Base-by-base conservation (phyloP, 1,284 basidiomycete species). In the Puccinia coronata region DNA sequence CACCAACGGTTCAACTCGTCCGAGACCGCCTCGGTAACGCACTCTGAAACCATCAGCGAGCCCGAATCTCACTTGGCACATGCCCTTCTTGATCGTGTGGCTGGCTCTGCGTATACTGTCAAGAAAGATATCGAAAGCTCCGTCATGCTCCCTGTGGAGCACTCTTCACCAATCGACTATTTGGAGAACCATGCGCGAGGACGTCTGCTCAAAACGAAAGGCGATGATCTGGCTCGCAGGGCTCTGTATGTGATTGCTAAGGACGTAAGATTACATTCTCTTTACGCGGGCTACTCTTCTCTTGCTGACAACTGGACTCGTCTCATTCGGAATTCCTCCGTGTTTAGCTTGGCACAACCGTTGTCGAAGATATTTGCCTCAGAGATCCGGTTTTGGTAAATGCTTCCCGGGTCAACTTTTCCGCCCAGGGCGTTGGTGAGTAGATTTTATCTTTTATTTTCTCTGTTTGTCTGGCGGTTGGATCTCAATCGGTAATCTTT, bases 121-220 rank as follows among this genome's bases (percentile, higher is more conserved):
- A 25, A 72, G 23, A 55, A 63, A 47, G 77, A 80, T 47, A 70
- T 80, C 41, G 77, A 80, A 61, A 80, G 69, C 55, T 80, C 77
- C 14, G 16, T 36, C 36, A 80, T 80, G 51, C 53, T 74, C 14
- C 51, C 18, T 2, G 25, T 70, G 18, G 77, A 59, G n/a, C 77
- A 71, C 25, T 25, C 77, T 31, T 69, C 77, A 34, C 57, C 63
- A 34, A 67, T 80, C 18, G 53, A 59, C 18, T 80, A 70, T 34
- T 70, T 80, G 36, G 31, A 47, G n/a, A 59, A 71, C 49, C 25
- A 67, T 61, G 51, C 65, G 18, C 49, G 55, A 23, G 77, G 77
- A 12, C 65, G 43, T 49, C 28, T 34, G 18, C 12, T 51, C 49
- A 71, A 55, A 34, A 9, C 20, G 23, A 25, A 71, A 20, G 77